A percentile compares a stretch with the other conserved stretches of the same genome.
Conservation (phyloP, 306 rosid genomes). For the Rubus parviflorus region DNA sequence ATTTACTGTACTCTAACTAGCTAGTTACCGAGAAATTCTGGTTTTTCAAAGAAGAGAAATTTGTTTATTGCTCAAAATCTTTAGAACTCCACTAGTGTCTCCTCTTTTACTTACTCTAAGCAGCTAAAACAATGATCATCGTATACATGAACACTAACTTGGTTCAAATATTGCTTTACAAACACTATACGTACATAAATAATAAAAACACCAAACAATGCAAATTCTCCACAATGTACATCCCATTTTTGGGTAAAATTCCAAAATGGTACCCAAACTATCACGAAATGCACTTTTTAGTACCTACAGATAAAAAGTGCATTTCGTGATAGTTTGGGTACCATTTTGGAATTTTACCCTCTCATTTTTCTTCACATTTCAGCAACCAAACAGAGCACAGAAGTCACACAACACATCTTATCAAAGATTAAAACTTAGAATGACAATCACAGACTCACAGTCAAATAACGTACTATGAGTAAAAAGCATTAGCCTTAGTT, state of each 20-base stretch:
- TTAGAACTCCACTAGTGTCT: background rate
- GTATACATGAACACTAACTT: background rate
- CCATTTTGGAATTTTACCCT: no score
- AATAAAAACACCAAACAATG: background rate
- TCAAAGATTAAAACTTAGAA: background rate
- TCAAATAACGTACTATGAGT: no score
- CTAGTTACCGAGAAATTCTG: background rate
- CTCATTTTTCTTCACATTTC: background rate
- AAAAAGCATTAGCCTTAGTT: background rate
- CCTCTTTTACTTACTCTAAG: background rate
- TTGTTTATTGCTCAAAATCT: background rate
- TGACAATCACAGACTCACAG: no score
- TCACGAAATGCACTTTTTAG: no score
- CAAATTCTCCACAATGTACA: background rate
- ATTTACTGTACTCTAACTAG: background rate
- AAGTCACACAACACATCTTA: background rate
- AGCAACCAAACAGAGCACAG: conserved; percentile 1
- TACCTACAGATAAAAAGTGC: no score
- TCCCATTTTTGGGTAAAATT: no score
- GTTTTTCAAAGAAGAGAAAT: background rate
- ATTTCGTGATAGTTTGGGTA: no score
- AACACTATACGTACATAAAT: no score
- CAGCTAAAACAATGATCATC: background rate
- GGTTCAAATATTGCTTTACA: background rate
- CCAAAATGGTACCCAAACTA: no score